phyloP scores from a whole-genome alignment of 225 moss, liverwort and hornwort species.

The Bryum argenteum region DNA sequence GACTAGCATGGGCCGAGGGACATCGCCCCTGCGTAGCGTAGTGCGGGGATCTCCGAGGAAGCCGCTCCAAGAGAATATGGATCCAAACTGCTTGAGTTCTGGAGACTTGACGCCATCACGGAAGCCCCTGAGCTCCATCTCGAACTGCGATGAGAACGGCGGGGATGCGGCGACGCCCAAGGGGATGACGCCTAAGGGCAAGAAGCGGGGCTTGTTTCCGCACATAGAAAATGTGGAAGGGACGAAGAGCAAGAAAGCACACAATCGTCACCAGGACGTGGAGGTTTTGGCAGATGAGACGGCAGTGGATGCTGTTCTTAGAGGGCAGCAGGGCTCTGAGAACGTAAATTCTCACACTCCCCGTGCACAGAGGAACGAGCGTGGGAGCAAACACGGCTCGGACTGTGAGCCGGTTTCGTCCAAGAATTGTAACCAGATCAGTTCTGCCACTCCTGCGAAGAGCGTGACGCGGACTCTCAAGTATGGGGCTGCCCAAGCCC shows the following conservation, averaged over 20 bases:
- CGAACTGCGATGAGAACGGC: conserved; percentile 60
- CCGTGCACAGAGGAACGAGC: conserved; percentile 40
- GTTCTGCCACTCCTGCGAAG: conserved; percentile 60
- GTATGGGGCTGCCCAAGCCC: conserved; percentile 40
- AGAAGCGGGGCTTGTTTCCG: conserved; percentile 52
- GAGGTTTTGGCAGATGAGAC: conserved; percentile 30
- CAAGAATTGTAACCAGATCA: conserved; percentile 30
- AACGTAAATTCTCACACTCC: conserved; percentile 40
- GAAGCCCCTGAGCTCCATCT: conserved; percentile 74
- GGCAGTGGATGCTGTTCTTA: conserved; percentile 5
- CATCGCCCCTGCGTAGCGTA: conserved; percentile 74
- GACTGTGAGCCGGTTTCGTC: conserved; percentile 37
- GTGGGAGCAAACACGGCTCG: conserved; percentile 26
- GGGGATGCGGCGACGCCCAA: conserved; percentile 44
- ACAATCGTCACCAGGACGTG: conserved; percentile 40
- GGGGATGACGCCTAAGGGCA: conserved; percentile 51
- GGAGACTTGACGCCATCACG: conserved; percentile 63
- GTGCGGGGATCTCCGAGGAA: conserved; percentile 71
- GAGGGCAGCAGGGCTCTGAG: conserved; percentile 29
- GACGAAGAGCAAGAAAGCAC: conserved; percentile 59
- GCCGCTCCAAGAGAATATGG: conserved; percentile 50
- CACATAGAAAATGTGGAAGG: conserved; percentile 50
- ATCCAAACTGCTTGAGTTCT: conserved; percentile 28
- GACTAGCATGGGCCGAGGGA: conserved; percentile 68
- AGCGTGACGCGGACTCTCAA: conserved; percentile 55